Evolutionary conservation across 257 asterid species (phyloP).

Genomic region (Primulina eburnea): DNA sequence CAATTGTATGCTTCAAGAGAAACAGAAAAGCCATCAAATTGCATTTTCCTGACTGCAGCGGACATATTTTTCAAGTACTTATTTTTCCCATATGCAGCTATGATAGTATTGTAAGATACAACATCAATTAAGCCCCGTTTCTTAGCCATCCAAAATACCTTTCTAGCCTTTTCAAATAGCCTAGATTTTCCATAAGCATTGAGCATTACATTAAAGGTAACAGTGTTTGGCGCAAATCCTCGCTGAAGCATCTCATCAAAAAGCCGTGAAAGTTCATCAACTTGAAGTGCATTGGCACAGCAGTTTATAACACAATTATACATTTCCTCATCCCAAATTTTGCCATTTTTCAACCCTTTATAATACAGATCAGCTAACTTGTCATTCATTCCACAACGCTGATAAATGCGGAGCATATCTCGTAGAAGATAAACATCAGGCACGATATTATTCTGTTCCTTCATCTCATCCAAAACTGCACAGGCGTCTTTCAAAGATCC

Average conservation of each 20-base stretch:
- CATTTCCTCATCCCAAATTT: conserved; percentile 85
- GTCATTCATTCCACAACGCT: conserved; percentile 54
- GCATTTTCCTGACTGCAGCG: conserved; percentile 61
- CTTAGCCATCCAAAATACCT: conserved; percentile 64
- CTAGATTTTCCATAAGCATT: conserved; percentile 73
- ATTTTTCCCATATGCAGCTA: conserved; percentile 79
- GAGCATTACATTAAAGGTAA: conserved; percentile 76
- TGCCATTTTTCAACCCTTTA: conserved; percentile 52
- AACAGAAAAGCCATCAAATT: conserved; percentile 77
- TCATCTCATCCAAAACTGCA: conserved; percentile 54
- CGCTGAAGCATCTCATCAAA: conserved; percentile 75
- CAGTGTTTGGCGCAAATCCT: conserved; percentile 64
- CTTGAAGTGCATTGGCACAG: conserved; percentile 79
- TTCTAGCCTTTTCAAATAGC: conserved; percentile 67
- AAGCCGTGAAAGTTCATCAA: conserved; percentile 81
- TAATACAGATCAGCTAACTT: conserved; percentile 63
- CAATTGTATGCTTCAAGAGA: conserved; percentile 87
- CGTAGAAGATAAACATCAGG: conserved; percentile 90
- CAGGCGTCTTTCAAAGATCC: conserved; percentile 66
- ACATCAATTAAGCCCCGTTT: conserved; percentile 63
- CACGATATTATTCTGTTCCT: conserved; percentile 51
- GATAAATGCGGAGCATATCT: conserved; percentile 78
- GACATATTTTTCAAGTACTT: conserved; percentile 74
- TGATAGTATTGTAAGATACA: conserved; percentile 76
- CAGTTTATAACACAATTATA: conserved; percentile 86